Conservation (phyloP, 2,329 filamentous ascomycete genomes). For the Aschersonia sp. region DNA sequence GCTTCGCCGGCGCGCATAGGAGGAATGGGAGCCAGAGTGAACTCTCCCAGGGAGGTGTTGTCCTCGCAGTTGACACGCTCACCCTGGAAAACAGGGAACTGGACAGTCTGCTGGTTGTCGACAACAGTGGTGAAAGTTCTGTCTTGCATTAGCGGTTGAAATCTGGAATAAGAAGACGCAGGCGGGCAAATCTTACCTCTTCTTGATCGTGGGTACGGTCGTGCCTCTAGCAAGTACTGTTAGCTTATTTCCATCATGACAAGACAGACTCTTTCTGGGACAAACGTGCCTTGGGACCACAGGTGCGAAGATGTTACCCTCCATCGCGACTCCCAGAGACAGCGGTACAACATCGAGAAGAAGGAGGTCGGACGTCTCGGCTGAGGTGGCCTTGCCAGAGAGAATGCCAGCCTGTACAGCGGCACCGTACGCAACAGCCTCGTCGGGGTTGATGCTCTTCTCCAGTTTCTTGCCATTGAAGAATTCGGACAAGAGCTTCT, state of each 20-base stretch:
- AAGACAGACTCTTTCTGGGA: too few relatives aligned
- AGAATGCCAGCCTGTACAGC: constrained; percentile 98
- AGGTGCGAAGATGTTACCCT: constrained; percentile 96
- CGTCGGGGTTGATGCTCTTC: constrained; percentile 99
- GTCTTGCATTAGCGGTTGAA: constrained; percentile 1
- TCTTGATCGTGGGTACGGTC: constrained; percentile 55
- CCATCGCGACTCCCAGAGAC: constrained; percentile 97
- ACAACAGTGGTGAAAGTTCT: constrained; percentile 75
- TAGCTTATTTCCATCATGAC: too few relatives aligned
- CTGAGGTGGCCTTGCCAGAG: constrained; percentile 91
- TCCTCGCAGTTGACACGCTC: constrained; percentile 97
- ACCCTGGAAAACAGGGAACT: constrained; percentile 91
- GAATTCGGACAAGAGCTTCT: constrained; percentile 98
- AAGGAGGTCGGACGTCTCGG: constrained; percentile 86
- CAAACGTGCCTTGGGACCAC: constrained; percentile 42
- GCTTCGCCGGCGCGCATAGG: constrained; percentile 89
- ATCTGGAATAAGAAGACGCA: neutral
- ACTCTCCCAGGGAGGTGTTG: constrained; percentile 96
- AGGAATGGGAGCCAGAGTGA: constrained; percentile 80
- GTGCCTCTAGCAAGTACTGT: constrained; percentile 25
- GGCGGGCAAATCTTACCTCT: constrained; percentile 26
- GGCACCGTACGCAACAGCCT: constrained; percentile 97
- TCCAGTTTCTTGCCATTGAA: constrained; percentile 99
- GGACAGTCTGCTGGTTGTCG: constrained; percentile 50
- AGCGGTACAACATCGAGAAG: constrained; percentile 93